A percentile compares a stretch with the other conserved stretches of the same genome.
phyloP scores from a whole-genome alignment of 768 basidiomycete genomes.

The Sporobolomyces pararoseus region DNA sequence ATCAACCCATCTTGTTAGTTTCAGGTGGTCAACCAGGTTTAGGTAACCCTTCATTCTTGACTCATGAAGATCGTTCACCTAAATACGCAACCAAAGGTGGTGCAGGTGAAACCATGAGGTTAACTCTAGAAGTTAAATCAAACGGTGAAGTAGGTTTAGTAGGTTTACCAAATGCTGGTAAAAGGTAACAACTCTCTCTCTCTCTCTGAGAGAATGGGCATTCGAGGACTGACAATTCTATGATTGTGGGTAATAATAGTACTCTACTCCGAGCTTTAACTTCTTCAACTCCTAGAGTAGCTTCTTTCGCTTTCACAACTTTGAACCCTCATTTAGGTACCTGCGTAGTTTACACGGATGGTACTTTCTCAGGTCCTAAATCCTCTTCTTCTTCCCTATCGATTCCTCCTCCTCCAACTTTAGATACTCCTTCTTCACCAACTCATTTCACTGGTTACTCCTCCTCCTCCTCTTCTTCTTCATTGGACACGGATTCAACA shows the following conservation, averaged over 20 bases:
- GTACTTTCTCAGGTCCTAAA: conserved; percentile 38
- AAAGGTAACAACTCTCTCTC: conserved; percentile 42
- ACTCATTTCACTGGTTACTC: conserved; percentile 26
- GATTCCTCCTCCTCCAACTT: conserved; percentile 51
- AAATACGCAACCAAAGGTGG: conserved; percentile 78
- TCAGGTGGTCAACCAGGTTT: conserved; percentile 72
- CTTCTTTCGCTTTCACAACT: conserved; percentile 90
- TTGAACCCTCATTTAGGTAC: conserved; percentile 90
- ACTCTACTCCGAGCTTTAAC: conserved; percentile 86
- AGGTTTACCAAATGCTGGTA: conserved; percentile 89
- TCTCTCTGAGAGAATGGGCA: too few species aligned
- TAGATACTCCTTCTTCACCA: conserved; percentile 41
- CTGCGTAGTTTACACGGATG: conserved; percentile 52
- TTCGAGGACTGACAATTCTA: too few species aligned
- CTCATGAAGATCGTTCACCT: conserved; percentile 64
- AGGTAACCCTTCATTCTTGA: conserved; percentile 82
- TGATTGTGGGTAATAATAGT: conserved; percentile 63
- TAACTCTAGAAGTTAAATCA: conserved; percentile 88
- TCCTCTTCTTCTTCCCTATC: conserved; percentile 54
- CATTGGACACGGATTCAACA: conserved; percentile 50
- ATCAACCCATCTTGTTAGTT: conserved; percentile 42
- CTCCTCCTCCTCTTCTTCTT: background rate
- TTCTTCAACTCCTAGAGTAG: conserved; percentile 78
- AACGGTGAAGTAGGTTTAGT: conserved; percentile 93
- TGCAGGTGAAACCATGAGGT: conserved; percentile 69